Base-by-base conservation (phyloP, 108 stramenopile species). In the Tribonema minus region DNA sequence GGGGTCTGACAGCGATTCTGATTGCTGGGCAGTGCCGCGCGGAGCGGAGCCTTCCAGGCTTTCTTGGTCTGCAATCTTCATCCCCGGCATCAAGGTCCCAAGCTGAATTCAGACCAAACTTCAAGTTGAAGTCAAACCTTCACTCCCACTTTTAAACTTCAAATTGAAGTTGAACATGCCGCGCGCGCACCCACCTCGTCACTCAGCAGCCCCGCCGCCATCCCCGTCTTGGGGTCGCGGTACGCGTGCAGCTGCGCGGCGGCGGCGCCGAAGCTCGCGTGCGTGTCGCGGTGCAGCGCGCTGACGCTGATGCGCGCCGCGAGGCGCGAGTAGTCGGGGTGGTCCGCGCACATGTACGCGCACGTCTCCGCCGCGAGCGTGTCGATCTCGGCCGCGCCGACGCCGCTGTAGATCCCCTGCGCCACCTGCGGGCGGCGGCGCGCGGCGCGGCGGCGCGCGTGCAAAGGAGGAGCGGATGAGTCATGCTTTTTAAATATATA, bases 351-450 rank as follows among this genome's bases (percentile, higher is more conserved):
- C 72, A 94, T 92, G 66, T 95, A 97, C n/a, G 98, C 97, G 3
- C 97, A 95, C 20, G 98, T 98, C 88, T 99, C 94, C 26, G 98
- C 98, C 33, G 96, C 96, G 34, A 99, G 92, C 89, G 95, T 96
- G 82, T 99, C 98, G 32, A 99, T 91, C 84, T 99, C 97, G 28
- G 41, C 64, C 66, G 98, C 98, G 12, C 95, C 93, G 5, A 99
- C 97, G 58, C 97, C 98, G 25, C 94, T 92, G 86, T 99, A 99
- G 37, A 99, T 93, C 67, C 98, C 98, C 72, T 96, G 95, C 77
- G 98, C 71, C 63, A 82, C 81, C 76, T 78, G 34, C 25, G 62
- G 15, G 46, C 20, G 46, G 46, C 46, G 15, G 46, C 9, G 46
- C 46, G 15, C 20, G 9, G 46, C 46, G 46, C 46, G 20, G 46